Evolutionary conservation across 768 basidiomycete species (phyloP), one percentile per base, ranked within the genome.

Genomic region (Clavaria fumosa): DNA sequence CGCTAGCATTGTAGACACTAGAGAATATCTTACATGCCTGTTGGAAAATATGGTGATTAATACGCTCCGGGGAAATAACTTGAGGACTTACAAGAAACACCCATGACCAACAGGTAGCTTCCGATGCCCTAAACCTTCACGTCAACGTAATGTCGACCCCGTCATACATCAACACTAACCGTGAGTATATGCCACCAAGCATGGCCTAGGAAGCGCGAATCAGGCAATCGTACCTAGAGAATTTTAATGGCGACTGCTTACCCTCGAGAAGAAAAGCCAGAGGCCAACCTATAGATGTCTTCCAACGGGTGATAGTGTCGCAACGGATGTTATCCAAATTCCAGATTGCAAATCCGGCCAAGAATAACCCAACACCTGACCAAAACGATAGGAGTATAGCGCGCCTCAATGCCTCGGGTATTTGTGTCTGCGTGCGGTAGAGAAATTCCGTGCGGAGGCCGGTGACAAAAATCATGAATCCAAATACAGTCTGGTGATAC

Each of bases 241-340:
- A 11, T 14, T n/a, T 15, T 7, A 14, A 1, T 35, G 15, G 9
- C 19, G n/a, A 36, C 33, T 7, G 45, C 53, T 15, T 41, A 62
- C 74, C 77, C 59, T 81, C 78, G 5, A 81, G 53, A 15, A 78
- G 43, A 48, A 81, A 79, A 4, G 76, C 77, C 9, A 51, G 41
- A 5, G 78, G 78, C 75, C 75, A 79, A 1, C 76, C 75, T 6
- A 78, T 31, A 5, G 45, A 36, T 2, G 63, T 50, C 49, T 78
- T 80, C 67, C 69, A 70, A 6, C 47, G 41, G 6, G 74, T 78
- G 33, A 80, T 47, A 11, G 54, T 53, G 36, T 61, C 59, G 50
- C 83, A 88, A 46, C 77, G 83, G 6, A 78, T 62, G 46, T 84
- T 85, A 52, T 88, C 83, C 43, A 85, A 44, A 49, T 85, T 88